phyloP scores from a whole-genome alignment of 768 basidiomycete genomes.

The Hypholoma fasciculare region DNA sequence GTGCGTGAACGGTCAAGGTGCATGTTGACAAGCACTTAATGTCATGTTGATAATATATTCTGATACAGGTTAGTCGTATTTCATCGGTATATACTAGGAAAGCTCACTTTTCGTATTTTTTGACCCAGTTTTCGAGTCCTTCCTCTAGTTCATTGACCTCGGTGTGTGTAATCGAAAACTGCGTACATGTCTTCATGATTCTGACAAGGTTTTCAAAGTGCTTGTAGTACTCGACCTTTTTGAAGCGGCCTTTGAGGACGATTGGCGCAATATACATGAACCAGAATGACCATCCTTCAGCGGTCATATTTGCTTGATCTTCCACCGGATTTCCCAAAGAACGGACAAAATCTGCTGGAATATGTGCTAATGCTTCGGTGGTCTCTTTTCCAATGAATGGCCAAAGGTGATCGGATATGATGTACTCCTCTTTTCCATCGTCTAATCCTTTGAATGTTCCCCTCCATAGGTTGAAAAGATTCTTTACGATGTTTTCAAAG shows the following conservation, averaged over 20 bases:
- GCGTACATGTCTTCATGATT: conserved; percentile 34
- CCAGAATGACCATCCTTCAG: conserved; percentile 41
- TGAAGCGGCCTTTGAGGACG: conserved; percentile 31
- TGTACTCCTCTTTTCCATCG: conserved; percentile 24
- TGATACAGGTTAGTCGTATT: conserved; percentile 1
- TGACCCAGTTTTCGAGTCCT: conserved; percentile 34
- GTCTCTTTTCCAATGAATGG: conserved; percentile 35
- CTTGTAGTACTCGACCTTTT: conserved; percentile 29
- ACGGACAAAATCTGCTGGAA: conserved; percentile 32
- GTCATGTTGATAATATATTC: conserved; percentile 33
- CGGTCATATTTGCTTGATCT: conserved; percentile 27
- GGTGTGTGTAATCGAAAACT: conserved; percentile 24
- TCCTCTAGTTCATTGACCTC: conserved; percentile 26
- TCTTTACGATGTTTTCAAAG: conserved; percentile 39
- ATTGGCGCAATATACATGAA: conserved; percentile 34
- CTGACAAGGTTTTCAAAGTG: conserved; percentile 34
- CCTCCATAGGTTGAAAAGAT: conserved; percentile 38
- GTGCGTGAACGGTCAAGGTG: conserved; percentile 30
- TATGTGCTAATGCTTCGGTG: conserved; percentile 19
- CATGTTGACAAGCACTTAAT: conserved; percentile 25
- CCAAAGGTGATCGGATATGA: conserved; percentile 27
- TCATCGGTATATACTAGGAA: not conserved
- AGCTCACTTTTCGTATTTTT: conserved; percentile 35
- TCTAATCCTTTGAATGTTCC: conserved; percentile 40
- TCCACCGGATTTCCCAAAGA: conserved; percentile 24